Evolutionary conservation across 2,329 filamentous ascomycete genomes (phyloP), one percentile per base, ranked within the genome.

Genomic region (Nemania diffusa): DNA sequence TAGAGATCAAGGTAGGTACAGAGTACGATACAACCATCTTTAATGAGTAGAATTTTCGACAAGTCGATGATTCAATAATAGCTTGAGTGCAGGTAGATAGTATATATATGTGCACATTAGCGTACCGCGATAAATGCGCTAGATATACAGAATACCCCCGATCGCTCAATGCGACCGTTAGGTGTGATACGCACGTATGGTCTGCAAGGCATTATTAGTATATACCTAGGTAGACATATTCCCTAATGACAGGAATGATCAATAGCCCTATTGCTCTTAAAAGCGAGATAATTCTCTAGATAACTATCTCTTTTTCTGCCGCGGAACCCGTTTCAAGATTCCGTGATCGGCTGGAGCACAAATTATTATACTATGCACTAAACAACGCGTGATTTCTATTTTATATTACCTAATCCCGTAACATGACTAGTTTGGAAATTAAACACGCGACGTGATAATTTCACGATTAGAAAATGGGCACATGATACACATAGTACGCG

Each of bases 341-440:
- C 40, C 37, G n/a, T 58, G 64, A 67, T 62, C 64, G 22, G 13
- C 64, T 24, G 29, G 55, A 22, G 27, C 17, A 44, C 40, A 40
- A 40, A 40, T 32, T 27, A 17, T 24, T 34, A 53, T 22, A 5
- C 46, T 27, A 50, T 20, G 46, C 42, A 46, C 20, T 20, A 46
- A 44, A 29, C 3, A 32, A 22, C 15, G 34, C 13, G 17, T 53
- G 22, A 13, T 20, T 2, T 55, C 20, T 20, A 27, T 15, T 34
- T n/a, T n/a, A n/a, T n/a, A n/a, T n/a, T n/a, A n/a, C n/a, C n/a
- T n/a, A n/a, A 57, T 61, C 51, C 55, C 48, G 57, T 42, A 57
- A 58, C 57, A 56, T 29, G 37, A 22, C 40, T 20, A 60, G 65
- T 58, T 58, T 64, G 42, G 57, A 57, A 61, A 52, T 44, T 26